Evolutionary conservation across 192 early-diverging fungal genomes (phyloP), one percentile per base, ranked within the genome.

Genomic region (Kappamyces sp.): DNA sequence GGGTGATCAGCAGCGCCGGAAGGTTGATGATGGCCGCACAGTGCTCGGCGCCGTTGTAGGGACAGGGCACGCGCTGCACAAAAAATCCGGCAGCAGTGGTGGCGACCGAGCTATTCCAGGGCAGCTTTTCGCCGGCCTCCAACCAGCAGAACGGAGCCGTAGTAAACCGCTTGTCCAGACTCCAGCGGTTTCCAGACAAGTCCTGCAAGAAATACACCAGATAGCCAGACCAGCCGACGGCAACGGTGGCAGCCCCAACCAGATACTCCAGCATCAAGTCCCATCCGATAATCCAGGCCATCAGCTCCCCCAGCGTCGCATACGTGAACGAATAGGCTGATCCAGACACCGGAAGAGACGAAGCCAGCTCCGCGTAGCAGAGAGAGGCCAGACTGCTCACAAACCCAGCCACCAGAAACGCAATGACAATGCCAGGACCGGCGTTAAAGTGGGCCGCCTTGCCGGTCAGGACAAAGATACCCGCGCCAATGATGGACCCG

Each of bases 241-340:
- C 83, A 37, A 92, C 89, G 0, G 90, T 85, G 0, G 90, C 86
- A 13, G 89, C 86, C 2, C 87, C 87, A 10, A 93, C 85, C 66
- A 91, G 72, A 66, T 91, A 94, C 71, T 94, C 92, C 34, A 94
- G 70, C 7, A 90, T 86, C 47, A 94, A 68, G 70, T 91, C 87
- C 92, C 92, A 94, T 9, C 90, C 91, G 61, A 92, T 87, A 42
- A 90, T 87, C 92, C 92, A 94, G 1, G 85, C 91, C 15, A 90
- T 60, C 23, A 93, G 66, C 73, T 95, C 92, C 9, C 92, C 92
- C 58, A 93, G 68, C 0, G 91, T 88, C 5, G 87, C 87, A 55
- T 93, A 95, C 1, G 86, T 80, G 55, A 58, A 95, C 0, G 88
- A 86, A 65, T 92, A 95, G 3, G 92, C 88, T 0, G 90, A 91